phyloP scores from a whole-genome alignment of 192 early-diverging fungal species.

The Phlyctochytrium planicorne region DNA sequence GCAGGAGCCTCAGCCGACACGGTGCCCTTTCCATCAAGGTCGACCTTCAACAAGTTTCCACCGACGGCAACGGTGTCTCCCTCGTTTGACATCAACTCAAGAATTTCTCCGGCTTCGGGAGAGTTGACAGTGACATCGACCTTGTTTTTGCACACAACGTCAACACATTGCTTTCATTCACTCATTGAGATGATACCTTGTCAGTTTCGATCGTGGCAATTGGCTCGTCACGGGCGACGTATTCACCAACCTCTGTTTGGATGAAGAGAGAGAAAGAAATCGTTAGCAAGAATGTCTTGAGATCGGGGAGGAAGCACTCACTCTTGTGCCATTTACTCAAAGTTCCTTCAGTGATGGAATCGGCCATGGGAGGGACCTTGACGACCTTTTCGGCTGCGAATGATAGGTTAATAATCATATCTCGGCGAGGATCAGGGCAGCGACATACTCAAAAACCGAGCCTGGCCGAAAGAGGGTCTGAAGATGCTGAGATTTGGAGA shows the following conservation, averaged over 20 bases:
- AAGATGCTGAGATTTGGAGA: too few relatives aligned
- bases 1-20: constrained; percentile 31
- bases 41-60: constrained; percentile 91
- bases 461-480: too few relatives aligned
- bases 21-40: constrained; percentile 66
- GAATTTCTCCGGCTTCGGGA: constrained; percentile 84
- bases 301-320: constrained; percentile 42
- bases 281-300: background rate
- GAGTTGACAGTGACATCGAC: constrained; percentile 98
- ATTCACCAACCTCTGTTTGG: constrained; percentile 86
- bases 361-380: constrained; percentile 95
- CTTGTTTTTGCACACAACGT: constrained; percentile 42
- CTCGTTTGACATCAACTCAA: constrained; percentile 78
- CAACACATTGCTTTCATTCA: too few relatives aligned
- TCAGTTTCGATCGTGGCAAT: constrained; percentile 98
- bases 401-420: constrained; percentile 8
- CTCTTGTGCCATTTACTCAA: constrained; percentile 94
- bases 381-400: constrained; percentile 77
- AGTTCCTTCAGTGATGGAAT: constrained; percentile 98
- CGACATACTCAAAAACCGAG: too few relatives aligned
- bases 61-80: constrained; percentile 90
- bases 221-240: constrained; percentile 90
- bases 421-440: too few relatives aligned
- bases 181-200: constrained; percentile 62
- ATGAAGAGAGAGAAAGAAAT: background rate